Percentiles rank a stretch among this genome's conserved stretches.
phyloP scores from a whole-genome alignment of 2,329 filamentous ascomycete genomes.

The Kalaharituber pfeilii region DNA sequence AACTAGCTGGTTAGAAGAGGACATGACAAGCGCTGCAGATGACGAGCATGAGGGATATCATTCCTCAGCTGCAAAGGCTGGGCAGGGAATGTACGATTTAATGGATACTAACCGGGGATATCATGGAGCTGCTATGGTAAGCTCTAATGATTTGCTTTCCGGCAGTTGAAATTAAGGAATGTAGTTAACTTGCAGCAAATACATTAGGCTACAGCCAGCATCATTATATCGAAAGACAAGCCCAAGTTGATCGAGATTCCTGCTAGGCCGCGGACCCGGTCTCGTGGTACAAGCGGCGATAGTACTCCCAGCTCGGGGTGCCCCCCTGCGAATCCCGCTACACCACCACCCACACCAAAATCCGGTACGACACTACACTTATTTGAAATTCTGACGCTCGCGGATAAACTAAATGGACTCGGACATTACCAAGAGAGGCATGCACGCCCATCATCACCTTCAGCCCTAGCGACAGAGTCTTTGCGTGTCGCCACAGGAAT shows the following conservation, averaged over 20 bases:
- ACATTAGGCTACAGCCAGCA: background rate
- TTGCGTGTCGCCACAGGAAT: background rate
- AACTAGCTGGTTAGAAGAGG: background rate
- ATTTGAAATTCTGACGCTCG: background rate
- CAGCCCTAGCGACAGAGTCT: background rate
- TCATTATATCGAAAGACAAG: background rate
- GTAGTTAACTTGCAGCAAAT: background rate
- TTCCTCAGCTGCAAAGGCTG: constrained; percentile 1
- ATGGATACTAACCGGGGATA: constrained; percentile 8
- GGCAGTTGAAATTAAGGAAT: background rate
- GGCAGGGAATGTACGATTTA: constrained; percentile 10
- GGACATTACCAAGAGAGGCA: background rate
- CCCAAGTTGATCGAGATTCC: background rate
- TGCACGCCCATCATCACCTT: background rate
- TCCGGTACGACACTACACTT: background rate
- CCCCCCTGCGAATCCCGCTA: background rate
- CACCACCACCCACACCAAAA: background rate
- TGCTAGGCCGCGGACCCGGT: background rate
- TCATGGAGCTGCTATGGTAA: constrained; percentile 9
- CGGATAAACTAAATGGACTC: background rate
- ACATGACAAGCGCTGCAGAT: background rate
- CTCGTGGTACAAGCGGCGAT: background rate
- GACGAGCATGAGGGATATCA: constrained; percentile 2
- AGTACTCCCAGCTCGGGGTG: background rate
- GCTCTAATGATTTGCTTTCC: too few relatives aligned